A percentile compares a stretch with the other conserved stretches of the same genome.
Evolutionary conservation across 352 stramenopile genomes (phyloP).

Genomic region (Phytophthora fragariaefolia): DNA sequence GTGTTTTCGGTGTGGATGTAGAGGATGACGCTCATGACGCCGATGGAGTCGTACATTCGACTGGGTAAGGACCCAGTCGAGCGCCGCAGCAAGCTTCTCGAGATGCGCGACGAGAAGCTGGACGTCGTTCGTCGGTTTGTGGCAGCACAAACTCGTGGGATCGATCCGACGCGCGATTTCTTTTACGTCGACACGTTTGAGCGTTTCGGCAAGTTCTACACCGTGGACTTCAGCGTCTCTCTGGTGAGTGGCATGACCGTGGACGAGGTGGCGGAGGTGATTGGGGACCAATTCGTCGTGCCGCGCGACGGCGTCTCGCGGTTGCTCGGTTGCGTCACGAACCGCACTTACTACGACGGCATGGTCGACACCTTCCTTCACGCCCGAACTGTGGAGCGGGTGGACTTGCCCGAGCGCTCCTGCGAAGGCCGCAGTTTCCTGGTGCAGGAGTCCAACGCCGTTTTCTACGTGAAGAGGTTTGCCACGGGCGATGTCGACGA

Average conservation of each 20-base stretch:
- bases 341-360: constrained; percentile 71
- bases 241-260: constrained; percentile 52
- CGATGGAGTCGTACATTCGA: constrained; percentile 72
- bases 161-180: constrained; percentile 62
- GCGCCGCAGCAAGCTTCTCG: constrained; percentile 48
- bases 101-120: constrained; percentile 61
- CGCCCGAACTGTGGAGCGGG: constrained; percentile 64
- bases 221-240: constrained; percentile 70
- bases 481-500: constrained; percentile 12
- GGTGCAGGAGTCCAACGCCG: constrained; percentile 70
- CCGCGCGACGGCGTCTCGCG: constrained; percentile 59
- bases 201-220: constrained; percentile 74
- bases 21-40: constrained; percentile 69
- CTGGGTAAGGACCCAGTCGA: constrained; percentile 47
- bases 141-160: constrained; percentile 51
- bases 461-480: constrained; percentile 61
- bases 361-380: constrained; percentile 62
- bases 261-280: constrained; percentile 52
- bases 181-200: constrained; percentile 76
- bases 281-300: constrained; percentile 67
- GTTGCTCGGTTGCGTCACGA: constrained; percentile 62
- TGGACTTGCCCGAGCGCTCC: constrained; percentile 52
- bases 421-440: constrained; percentile 50
- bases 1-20: constrained; percentile 24
- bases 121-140: constrained; percentile 49